Evolutionary conservation across 768 basidiomycete genomes (phyloP).

Genomic region (Mycena venus): DNA sequence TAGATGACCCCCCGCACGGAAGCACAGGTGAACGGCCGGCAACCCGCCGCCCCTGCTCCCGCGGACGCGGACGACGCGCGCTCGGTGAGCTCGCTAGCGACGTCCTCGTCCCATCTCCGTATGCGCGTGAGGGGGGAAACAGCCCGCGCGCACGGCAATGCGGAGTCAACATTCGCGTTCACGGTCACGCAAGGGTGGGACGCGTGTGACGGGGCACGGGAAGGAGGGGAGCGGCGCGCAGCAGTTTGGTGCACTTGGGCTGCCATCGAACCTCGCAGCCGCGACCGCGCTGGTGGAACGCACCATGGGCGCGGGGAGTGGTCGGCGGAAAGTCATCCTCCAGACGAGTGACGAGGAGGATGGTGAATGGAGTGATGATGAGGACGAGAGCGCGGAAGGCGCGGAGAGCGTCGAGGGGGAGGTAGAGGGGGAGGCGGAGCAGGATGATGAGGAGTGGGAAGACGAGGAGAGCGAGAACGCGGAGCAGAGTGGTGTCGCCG

Average conservation of each 20-base stretch:
- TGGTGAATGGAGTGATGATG: constrained; percentile 28
- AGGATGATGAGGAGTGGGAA: constrained; percentile 27
- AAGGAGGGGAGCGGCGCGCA: constrained; percentile 1
- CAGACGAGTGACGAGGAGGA: constrained; percentile 30
- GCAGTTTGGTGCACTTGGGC: constrained; percentile 12
- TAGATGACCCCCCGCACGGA: neutral
- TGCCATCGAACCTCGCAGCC: constrained; percentile 20
- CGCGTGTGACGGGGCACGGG: neutral
- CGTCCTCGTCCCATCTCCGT: constrained; percentile 21
- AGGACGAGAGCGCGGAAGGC: constrained; percentile 22
- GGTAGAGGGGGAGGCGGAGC: constrained; percentile 22
- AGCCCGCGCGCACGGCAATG: neutral
- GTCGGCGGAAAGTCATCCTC: constrained; percentile 10
- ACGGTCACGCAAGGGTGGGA: constrained; percentile 7
- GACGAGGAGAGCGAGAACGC: constrained; percentile 23
- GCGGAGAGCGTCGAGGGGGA: constrained; percentile 29
- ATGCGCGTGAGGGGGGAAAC: constrained; percentile 3
- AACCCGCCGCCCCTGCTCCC: neutral
- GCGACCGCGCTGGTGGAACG: constrained; percentile 28
- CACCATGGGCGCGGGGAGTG: constrained; percentile 23
- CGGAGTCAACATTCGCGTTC: constrained; percentile 8
- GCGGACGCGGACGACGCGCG: constrained; percentile 20
- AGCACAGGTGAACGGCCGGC: neutral
- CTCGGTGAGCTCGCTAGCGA: constrained; percentile 28
- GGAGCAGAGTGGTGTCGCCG: neutral